Percentiles rank a stretch among this genome's conserved stretches.
Conservation (phyloP, 352 stramenopile species). For the Phytopythium chamaehyphon region DNA sequence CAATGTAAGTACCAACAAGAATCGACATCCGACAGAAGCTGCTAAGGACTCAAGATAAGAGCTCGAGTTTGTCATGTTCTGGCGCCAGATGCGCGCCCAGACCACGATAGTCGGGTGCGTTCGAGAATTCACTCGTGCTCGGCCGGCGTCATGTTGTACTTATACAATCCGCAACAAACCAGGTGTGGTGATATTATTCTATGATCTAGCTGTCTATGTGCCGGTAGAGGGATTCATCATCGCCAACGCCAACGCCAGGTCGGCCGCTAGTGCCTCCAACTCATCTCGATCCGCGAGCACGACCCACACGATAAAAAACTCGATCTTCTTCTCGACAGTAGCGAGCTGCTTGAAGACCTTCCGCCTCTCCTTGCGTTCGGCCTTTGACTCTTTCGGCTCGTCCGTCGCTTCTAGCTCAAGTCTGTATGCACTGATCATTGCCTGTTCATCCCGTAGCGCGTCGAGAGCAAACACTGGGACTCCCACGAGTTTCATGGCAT, state of each 20-base stretch:
- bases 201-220: too few species aligned
- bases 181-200: too few species aligned
- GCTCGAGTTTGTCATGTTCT: too few species aligned
- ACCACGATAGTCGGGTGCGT: too few species aligned
- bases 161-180: too few species aligned
- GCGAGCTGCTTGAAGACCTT: constrained; percentile 21
- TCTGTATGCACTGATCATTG: constrained; percentile 33
- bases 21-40: too few species aligned
- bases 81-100: too few species aligned
- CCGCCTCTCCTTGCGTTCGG: constrained; percentile 15
- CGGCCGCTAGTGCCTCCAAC: constrained; percentile 16
- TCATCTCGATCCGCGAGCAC: constrained; percentile 19
- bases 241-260: constrained; percentile 19
- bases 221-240: background rate
- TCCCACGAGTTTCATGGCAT: constrained; percentile 35
- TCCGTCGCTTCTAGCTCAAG: constrained; percentile 12
- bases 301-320: constrained; percentile 56
- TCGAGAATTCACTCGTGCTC: too few species aligned
- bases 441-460: constrained; percentile 44
- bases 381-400: constrained; percentile 14
- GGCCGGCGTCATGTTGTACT: too few species aligned
- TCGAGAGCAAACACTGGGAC: constrained; percentile 58
- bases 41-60: too few species aligned
- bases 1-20: too few species aligned
- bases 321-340: constrained; percentile 42